Conservation (phyloP, 768 basidiomycete genomes). For the Suillus bovinus region DNA sequence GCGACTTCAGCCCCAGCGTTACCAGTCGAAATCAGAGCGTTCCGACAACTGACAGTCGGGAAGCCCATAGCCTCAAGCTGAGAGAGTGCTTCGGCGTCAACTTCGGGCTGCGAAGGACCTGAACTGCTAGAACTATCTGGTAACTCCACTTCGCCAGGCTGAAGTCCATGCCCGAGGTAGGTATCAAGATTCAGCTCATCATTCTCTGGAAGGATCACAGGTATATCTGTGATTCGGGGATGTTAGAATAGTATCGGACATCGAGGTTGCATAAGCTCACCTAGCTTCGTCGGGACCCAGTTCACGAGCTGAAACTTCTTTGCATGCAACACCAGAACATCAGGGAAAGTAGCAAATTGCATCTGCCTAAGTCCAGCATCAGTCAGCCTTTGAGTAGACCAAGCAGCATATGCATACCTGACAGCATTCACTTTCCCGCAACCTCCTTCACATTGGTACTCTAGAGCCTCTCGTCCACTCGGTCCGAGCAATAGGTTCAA, state of each 20-base stretch:
- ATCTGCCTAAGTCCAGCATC: slow-evolving; percentile 51
- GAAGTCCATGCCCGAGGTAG: slow-evolving; percentile 71
- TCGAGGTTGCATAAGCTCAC: slow-evolving; percentile 42
- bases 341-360: slow-evolving; percentile 84
- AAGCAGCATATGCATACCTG: background rate
- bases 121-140: slow-evolving; percentile 50
- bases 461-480: slow-evolving; percentile 63
- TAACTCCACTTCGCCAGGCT: slow-evolving; percentile 67
- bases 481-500: slow-evolving; percentile 48
- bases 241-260: slow-evolving; percentile 2
- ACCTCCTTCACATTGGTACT: slow-evolving; percentile 82
- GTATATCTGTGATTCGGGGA: slow-evolving; percentile 64
- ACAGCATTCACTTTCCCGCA: slow-evolving; percentile 63
- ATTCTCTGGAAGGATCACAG: slow-evolving; percentile 64
- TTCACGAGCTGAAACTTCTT: slow-evolving; percentile 94
- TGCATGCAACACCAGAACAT: slow-evolving; percentile 85
- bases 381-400: background rate
- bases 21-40: slow-evolving; percentile 88
- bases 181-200: slow-evolving; percentile 59
- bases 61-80: slow-evolving; percentile 93
- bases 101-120: slow-evolving; percentile 52
- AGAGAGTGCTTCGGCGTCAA: slow-evolving; percentile 72
- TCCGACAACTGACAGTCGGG: slow-evolving; percentile 80
- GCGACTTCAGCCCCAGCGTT: slow-evolving; percentile 74
- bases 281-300: slow-evolving; percentile 96